These are phyloP conservation scores for Bjerkandera adusta DNA, from an alignment of 1,284 basidiomycete species.

Conservation along the genomic window DNA sequence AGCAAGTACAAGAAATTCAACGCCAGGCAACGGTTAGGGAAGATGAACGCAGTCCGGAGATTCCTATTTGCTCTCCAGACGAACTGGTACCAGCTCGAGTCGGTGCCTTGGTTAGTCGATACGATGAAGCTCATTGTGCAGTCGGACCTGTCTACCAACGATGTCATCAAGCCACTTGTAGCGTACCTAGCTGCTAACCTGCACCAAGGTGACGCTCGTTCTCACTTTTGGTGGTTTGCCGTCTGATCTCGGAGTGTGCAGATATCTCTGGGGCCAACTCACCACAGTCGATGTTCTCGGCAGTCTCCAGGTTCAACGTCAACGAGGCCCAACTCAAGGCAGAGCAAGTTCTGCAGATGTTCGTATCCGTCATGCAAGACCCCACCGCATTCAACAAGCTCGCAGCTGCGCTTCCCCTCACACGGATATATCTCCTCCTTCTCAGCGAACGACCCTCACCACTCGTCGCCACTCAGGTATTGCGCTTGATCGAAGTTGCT, in stretches of 20 bases:
- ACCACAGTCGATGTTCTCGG: conserved; percentile 53
- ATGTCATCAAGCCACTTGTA: conserved; percentile 80
- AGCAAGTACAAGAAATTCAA: conserved; percentile 80
- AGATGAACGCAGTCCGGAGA: conserved; percentile 72
- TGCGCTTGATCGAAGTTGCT: conserved; percentile 58
- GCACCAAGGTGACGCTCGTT: conserved; percentile 55
- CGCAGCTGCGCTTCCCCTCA: conserved; percentile 63
- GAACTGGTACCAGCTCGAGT: conserved; percentile 64
- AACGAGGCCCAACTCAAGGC: conserved; percentile 51
- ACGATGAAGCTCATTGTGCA: conserved; percentile 57
- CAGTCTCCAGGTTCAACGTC: conserved; percentile 52
- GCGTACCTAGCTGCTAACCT: conserved; percentile 84
- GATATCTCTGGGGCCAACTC: conserved; percentile 39
- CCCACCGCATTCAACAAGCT: conserved; percentile 61
- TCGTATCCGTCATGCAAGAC: conserved; percentile 56
- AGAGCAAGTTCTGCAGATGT: conserved; percentile 56
- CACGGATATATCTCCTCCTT: conserved; percentile 71
- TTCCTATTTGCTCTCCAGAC: conserved; percentile 81
- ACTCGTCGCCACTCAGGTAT: conserved; percentile 53
- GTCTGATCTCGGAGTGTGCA: conserved; percentile 9
- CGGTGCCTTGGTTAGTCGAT: conserved; percentile 54
- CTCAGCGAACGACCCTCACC: conserved; percentile 68
- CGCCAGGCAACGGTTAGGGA: conserved; percentile 62
- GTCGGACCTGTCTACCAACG: conserved; percentile 65
- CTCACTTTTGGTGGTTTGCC: conserved; percentile 16